Evolutionary conservation across 1,139 yeast species (phyloP).

Genomic region (Trichomonascaceae sp.): DNA sequence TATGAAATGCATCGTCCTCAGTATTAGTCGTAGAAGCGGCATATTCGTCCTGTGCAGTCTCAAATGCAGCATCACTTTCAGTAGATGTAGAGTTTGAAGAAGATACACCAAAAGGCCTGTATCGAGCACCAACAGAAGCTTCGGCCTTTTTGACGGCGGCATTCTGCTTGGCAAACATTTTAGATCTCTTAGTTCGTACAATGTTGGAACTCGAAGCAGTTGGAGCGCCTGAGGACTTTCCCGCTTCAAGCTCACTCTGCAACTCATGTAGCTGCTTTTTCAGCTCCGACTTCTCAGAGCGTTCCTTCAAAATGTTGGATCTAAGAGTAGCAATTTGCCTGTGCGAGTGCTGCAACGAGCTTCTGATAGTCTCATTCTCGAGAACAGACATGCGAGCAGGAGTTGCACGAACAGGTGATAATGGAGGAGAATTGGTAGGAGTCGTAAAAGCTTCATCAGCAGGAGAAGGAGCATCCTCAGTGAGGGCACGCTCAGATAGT

Average conservation of each 20-base stretch:
- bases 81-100: slow-evolving; percentile 11
- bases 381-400: slow-evolving; percentile 49
- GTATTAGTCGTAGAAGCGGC: slow-evolving; percentile 21
- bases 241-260: slow-evolving; percentile 20
- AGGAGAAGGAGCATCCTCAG: slow-evolving; percentile 18
- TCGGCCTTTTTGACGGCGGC: slow-evolving; percentile 7
- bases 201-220: slow-evolving; percentile 9
- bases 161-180: slow-evolving; percentile 12
- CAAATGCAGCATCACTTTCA: slow-evolving; percentile 30
- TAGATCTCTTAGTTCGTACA: slow-evolving; percentile 18
- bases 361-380: slow-evolving; percentile 62
- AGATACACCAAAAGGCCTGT: slow-evolving; percentile 10
- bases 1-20: slow-evolving; percentile 31
- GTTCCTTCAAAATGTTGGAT: slow-evolving; percentile 29
- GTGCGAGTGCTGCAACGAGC: slow-evolving; percentile 63
- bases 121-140: slow-evolving; percentile 3
- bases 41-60: slow-evolving; percentile 29
- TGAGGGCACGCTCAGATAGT: background rate
- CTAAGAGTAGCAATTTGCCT: slow-evolving; percentile 32
- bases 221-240: background rate
- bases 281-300: slow-evolving; percentile 33
- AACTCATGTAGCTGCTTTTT: slow-evolving; percentile 25
- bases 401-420: slow-evolving; percentile 40
- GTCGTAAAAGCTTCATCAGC: slow-evolving; percentile 26
- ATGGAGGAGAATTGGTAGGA: slow-evolving; percentile 34